A percentile compares a stretch with the other conserved stretches of the same genome.
phyloP scores from a whole-genome alignment of 352 stramenopile genomes.

The Peronospora belbahrii region DNA sequence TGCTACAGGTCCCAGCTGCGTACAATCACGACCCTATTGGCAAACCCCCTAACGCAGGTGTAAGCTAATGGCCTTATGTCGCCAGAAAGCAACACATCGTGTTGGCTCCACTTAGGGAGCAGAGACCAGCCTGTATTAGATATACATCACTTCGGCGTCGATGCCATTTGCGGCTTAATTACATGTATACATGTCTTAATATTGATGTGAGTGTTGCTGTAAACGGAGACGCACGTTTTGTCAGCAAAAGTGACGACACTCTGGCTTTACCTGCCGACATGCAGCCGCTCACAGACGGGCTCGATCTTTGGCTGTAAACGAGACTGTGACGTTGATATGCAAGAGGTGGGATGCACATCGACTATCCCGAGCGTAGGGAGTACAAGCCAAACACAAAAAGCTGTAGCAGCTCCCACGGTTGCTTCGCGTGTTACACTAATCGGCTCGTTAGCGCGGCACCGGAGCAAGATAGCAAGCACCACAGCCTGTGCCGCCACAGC shows the following conservation, averaged over 20 bases:
- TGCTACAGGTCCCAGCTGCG: slow-evolving; percentile 14
- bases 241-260: background rate
- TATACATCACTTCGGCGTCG: background rate
- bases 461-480: background rate
- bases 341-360: slow-evolving; percentile 1
- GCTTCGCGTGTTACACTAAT: background rate
- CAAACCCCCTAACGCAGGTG: slow-evolving; percentile 4
- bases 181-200: background rate
- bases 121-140: slow-evolving; percentile 10
- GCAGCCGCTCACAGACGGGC: background rate
- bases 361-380: slow-evolving; percentile 24
- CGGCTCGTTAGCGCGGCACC: background rate
- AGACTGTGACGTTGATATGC: slow-evolving; percentile 2
- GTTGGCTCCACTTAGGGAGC: slow-evolving; percentile 2
- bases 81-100: slow-evolving; percentile 16
- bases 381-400: slow-evolving; percentile 14
- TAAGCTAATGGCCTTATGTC: slow-evolving; percentile 23
- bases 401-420: slow-evolving; percentile 8
- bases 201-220: background rate
- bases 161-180: background rate
- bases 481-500: background rate
- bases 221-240: background rate
- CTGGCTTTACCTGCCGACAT: background rate
- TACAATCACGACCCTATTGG: slow-evolving; percentile 7
- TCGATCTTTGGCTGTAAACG: slow-evolving; percentile 9